Base-by-base conservation (phyloP, 2,329 filamentous ascomycete genomes). In the Tolypocladium sp. region DNA sequence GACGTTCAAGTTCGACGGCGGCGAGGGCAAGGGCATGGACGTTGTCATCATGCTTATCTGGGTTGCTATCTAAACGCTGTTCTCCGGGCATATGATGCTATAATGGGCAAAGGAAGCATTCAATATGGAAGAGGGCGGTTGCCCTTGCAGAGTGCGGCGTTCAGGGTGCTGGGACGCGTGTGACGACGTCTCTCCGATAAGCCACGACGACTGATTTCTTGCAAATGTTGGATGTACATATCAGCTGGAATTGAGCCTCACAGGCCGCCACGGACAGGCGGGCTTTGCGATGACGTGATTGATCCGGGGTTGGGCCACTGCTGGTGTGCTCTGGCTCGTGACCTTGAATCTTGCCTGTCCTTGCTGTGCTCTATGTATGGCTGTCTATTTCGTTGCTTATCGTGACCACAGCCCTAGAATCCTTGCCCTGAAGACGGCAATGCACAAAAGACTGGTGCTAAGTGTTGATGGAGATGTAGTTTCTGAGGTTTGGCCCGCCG, bases 1-100 rank as follows among this genome's bases (percentile, higher is more conserved):
- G 88, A 91, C 85, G 67, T 92, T 88, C 79, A 94, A 94, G 79
- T 93, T 87, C 72, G 89, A 92, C 67, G 83, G 82, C 60, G 82
- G 83, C 61, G 83, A 86, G 72, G 76, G 73, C 68, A 87, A 86
- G 77, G 85, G 85, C 42, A 79, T 89, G 74, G 86, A 89, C 66
- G 83, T 89, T 56, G 84, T 89, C 59, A 80, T 89, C 68, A 87
- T 85, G 77, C 78, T 89, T 66, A 90, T 92, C 71, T 94, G 90
- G 90, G 85, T 94, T 65, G 86, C 83, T 55, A 80, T 89, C 66
- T 88, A 77, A 72, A 38, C n/a, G n/a, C 8, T 17, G 42, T 17
- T 2, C 13, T 20, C 20, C 27, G 17, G 12, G 10, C 40, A 33
- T 13, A 4, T 37, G 38, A n/a, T 25, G 30, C 42, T 35, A 56